Evolutionary conservation across 83 land plant species (phyloP).

Genomic region (Diphasiastrum complanatum): DNA sequence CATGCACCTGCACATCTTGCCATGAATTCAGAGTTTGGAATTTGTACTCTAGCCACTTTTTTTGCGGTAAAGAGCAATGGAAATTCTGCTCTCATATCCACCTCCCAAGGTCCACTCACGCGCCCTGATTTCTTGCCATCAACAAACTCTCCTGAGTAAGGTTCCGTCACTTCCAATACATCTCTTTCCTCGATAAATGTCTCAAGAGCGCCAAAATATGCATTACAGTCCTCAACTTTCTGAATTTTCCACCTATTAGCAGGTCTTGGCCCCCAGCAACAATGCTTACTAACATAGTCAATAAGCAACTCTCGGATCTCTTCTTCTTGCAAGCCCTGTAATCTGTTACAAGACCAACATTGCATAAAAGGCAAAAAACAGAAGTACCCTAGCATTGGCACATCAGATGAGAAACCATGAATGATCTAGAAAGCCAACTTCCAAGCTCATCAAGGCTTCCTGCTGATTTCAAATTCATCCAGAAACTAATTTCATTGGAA

Average conservation of each 20-base stretch:
- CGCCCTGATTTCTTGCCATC: constrained; percentile 53
- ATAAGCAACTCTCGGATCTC: constrained; percentile 86
- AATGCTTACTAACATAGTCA: constrained; percentile 76
- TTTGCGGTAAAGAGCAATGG: constrained; percentile 65
- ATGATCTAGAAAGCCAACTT: no score
- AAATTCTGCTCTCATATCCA: constrained; percentile 79
- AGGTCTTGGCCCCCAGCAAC: constrained; percentile 85
- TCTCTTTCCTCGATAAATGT: constrained; percentile 93
- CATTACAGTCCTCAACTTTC: constrained; percentile 86
- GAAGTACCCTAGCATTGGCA: no score
- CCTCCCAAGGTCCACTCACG: constrained; percentile 82
- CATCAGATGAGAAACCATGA: no score
- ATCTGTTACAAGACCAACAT: constrained; percentile 16
- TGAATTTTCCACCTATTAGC: constrained; percentile 79
- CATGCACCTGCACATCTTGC: constrained; percentile 63
- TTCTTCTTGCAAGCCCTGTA: constrained; percentile 73
- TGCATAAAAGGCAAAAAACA: no score
- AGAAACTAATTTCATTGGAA: no score
- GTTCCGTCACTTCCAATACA: constrained; percentile 43
- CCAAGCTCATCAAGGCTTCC: no score
- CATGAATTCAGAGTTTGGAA: constrained; percentile 79
- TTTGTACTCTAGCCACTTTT: constrained; percentile 44
- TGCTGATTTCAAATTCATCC: no score
- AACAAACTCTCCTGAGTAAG: constrained; percentile 52
- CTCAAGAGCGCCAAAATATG: constrained; percentile 87